These are phyloP conservation scores for Cryptococcus sp. DNA, from an alignment of 1,284 basidiomycete species.

Conservation along the genomic window DNA sequence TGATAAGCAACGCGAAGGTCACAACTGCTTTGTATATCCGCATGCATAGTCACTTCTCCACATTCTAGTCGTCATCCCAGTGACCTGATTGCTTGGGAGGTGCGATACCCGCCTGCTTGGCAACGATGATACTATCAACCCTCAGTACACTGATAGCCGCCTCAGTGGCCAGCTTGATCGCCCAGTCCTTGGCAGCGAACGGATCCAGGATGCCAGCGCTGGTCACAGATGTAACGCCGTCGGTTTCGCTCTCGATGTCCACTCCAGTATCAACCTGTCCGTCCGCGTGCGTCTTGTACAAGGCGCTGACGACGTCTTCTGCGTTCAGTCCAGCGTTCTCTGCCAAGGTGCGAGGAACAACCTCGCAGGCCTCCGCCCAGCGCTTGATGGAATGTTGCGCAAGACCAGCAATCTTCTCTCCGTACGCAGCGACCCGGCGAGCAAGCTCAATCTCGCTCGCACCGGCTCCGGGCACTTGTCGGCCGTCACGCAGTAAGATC, in stretches of 20 bases:
- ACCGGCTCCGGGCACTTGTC: conserved; percentile 92
- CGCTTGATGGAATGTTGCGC: conserved; percentile 92
- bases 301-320: conserved; percentile 82
- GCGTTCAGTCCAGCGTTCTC: conserved; percentile 96
- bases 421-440: conserved; percentile 78
- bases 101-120: conserved; percentile 76
- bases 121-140: conserved; percentile 98
- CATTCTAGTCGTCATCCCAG: conserved; percentile 55
- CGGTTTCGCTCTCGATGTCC: conserved; percentile 63
- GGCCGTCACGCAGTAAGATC: conserved; percentile 82
- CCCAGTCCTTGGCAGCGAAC: conserved; percentile 54
- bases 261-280: conserved; percentile 64
- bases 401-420: conserved; percentile 84
- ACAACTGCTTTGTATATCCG: neutral
- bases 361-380: conserved; percentile 87
- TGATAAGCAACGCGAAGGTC: neutral
- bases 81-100: conserved; percentile 55
- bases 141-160: conserved; percentile 91
- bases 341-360: conserved; percentile 88
- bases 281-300: conserved; percentile 88
- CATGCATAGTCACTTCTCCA: neutral
- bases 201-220: conserved; percentile 42
- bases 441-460: conserved; percentile 92
- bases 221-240: conserved; percentile 33
- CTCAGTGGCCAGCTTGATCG: conserved; percentile 65